Base-by-base conservation (phyloP, 192 early-diverging fungal species). In the Coemansia sp. region DNA sequence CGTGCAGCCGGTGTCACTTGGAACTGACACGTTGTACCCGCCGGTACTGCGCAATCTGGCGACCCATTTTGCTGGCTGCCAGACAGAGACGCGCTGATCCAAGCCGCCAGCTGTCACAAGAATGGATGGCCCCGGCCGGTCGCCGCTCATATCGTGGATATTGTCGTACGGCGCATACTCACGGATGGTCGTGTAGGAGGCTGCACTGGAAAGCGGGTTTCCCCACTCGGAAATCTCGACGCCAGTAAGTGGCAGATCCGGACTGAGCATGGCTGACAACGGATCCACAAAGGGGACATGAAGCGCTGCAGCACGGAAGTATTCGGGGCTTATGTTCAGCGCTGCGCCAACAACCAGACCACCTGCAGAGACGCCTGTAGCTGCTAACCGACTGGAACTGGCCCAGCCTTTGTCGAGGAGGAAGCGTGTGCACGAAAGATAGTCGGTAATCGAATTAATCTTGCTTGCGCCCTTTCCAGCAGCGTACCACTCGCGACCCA, bases 21-120 rank as follows among this genome's bases (percentile, higher is more conserved):
- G 39, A 11, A 32, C 15, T 36, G 13, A n/a, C 34, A 29, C 1
- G 17, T 20, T 40, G 20, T 82, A 74, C 22, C 72, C 59, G n/a
- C 75, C 75, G 12, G 42, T 34, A 41, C 62, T 85, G 71, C 90
- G 83, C 39, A 96, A 58, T 11, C 90, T 84, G 9, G 95, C 92
- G 34, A 95, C 89, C 77, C 86, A 97, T 70, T 97, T 96, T n/a
- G 92, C 68, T 1, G 93, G 91, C 65, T 97, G 93, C 77, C 89
- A 94, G 42, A 87, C 90, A 24, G 86, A 82, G 3, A 97, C 95
- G 0, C 95, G 78, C 62, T 88, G 87, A 70, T 97, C 95, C 41
- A 86, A 85, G 41, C 93, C 83, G 5, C 94, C 94, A 27, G 86
- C 91, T 2, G 88, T 88, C 13, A 93, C 89, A 69, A 93, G 76